These are phyloP conservation scores for Prunus dulcis DNA, from an alignment of 306 rosid species.

Conservation along the genomic window DNA sequence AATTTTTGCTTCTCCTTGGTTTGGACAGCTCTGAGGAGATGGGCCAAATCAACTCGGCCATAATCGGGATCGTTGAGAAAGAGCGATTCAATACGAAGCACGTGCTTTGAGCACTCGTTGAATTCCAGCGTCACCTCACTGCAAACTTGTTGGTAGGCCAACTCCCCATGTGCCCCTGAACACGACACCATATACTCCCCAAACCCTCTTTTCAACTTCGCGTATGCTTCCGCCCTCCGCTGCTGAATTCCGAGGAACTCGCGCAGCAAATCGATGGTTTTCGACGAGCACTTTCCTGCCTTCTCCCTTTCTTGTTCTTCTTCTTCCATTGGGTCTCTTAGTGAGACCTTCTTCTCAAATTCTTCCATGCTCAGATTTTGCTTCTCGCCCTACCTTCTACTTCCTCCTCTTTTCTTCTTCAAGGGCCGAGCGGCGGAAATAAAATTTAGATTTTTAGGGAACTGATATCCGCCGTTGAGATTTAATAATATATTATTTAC, in stretches of 20 bases:
- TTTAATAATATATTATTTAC: too few relatives aligned
- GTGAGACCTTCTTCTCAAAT: constrained; percentile 57
- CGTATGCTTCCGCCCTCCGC: constrained; percentile 76
- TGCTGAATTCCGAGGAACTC: constrained; percentile 59
- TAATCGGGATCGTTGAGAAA: constrained; percentile 48
- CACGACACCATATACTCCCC: constrained; percentile 42
- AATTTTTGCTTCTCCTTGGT: constrained; percentile 82
- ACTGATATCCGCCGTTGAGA: too few relatives aligned
- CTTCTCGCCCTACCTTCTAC: too few relatives aligned
- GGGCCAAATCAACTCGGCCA: constrained; percentile 68
- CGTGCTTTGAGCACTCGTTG: constrained; percentile 78
- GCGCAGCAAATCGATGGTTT: constrained; percentile 47
- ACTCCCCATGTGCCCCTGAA: constrained; percentile 57
- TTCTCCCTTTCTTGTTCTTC: not conserved
- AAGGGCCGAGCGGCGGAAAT: not conserved
- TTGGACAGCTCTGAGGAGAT: constrained; percentile 78
- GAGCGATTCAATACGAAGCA: constrained; percentile 61
- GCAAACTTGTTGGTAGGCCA: constrained; percentile 72
- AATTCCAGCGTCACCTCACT: constrained; percentile 74
- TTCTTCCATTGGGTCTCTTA: constrained; percentile 44
- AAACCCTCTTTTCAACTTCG: constrained; percentile 53
- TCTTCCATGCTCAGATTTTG: constrained; percentile 38
- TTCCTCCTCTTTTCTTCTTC: not conserved
- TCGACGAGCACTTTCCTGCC: constrained; percentile 16
- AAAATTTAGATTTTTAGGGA: not conserved